phyloP scores from a whole-genome alignment of 805 yeast genomes.

The Candida glaebosa region DNA sequence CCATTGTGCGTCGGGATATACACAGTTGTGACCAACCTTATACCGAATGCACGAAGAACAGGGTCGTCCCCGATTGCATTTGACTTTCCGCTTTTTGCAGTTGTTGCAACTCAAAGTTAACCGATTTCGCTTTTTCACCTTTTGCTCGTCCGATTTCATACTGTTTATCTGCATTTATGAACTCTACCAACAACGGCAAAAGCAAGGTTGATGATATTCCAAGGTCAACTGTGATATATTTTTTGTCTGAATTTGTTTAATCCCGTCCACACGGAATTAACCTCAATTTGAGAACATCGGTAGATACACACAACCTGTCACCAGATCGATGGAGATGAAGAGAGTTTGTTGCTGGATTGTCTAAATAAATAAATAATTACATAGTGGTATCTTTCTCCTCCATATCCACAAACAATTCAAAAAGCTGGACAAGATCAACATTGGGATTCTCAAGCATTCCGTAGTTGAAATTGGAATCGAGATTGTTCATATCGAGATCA shows the following conservation, averaged over 20 bases:
- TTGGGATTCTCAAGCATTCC: slow-evolving; percentile 9
- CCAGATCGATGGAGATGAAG: no score
- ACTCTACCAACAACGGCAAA: no score
- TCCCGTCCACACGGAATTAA: background rate
- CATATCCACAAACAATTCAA: slow-evolving; percentile 23
- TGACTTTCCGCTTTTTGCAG: slow-evolving; percentile 35
- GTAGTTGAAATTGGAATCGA: slow-evolving; percentile 1
- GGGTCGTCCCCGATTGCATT: slow-evolving; percentile 35
- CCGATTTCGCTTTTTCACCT: slow-evolving; percentile 20
- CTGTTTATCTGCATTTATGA: background rate
- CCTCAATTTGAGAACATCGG: background rate
- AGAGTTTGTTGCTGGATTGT: no score
- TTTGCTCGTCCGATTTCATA: background rate
- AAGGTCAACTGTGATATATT: background rate
- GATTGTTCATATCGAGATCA: background rate
- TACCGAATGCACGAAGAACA: slow-evolving; percentile 30
- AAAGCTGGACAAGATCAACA: slow-evolving; percentile 24
- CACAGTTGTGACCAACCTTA: slow-evolving; percentile 21
- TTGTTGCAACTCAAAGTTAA: slow-evolving; percentile 29
- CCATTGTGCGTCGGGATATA: slow-evolving; percentile 18
- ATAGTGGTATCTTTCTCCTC: slow-evolving; percentile 9
- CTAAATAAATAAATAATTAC: background rate
- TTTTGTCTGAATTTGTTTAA: background rate
- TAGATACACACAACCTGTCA: background rate
- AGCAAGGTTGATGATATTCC: background rate